Evolutionary conservation across 176 grass and related monocot genomes (phyloP), one percentile per base, ranked within the genome.

Genomic region (Rhynchospora tenuis): DNA sequence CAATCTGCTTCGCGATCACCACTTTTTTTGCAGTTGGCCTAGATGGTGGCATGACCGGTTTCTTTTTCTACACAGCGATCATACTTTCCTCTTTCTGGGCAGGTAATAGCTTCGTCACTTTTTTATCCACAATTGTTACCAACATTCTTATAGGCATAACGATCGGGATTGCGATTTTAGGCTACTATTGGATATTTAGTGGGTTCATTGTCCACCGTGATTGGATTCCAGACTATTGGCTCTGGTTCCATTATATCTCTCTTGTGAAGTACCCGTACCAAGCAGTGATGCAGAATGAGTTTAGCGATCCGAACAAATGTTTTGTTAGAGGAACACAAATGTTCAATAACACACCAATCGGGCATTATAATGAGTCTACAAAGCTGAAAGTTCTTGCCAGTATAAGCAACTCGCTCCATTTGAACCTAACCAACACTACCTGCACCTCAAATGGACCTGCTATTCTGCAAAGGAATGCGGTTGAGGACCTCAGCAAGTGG

Each of bases 21-120:
- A 97, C 93, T 0, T 97, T 89, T 91, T 97, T 97, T 87, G 85
- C 91, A 33, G 90, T 93, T 56, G 93, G 93, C 10, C 91, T 97
- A 20, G 80, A 88, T 0, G 93, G 93, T 7, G 91, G 93, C 80
- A 54, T 22, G 13, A 7, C 78, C 9, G 93, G 93, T 0, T 97
- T 97, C 89, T 55, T 97, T 83, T 97, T 91, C 91, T 97, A 93
- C 85, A 83, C 86, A 55, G 88, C 90, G n/a, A 97, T 97, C 77
- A 75, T 97, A 15, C 84, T 97, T 0, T 91, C 93, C 0, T 87
- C 93, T 43, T 97, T 97, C 91, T 97, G 93, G 93, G 89, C 93
- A 1, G 93, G 88, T 0, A 93, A 88, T 78, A 90, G 93, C 1
- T 97, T 93, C 85, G 93, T 91, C 0, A 97, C 93, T 50, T 97